Evolutionary conservation across 371 early-diverging fungal genomes (phyloP).

Genomic region (Mortierella sp.): DNA sequence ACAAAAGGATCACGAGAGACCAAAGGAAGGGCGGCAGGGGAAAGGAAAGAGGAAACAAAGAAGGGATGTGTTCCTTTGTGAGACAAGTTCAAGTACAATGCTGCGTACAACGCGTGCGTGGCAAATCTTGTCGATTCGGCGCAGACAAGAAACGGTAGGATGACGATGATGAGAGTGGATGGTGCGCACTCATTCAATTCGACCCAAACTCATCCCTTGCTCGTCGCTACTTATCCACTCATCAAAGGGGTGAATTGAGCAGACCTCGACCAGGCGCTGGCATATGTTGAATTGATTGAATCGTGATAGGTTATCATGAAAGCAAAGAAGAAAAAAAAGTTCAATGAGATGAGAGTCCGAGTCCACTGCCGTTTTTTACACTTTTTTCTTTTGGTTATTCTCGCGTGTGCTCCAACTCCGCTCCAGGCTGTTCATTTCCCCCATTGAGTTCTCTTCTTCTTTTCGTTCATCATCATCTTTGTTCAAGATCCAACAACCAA

Average conservation of each 20-base stretch:
- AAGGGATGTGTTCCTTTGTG: not conserved
- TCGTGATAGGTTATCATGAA: not conserved
- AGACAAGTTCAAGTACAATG: not conserved
- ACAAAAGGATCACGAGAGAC: not conserved
- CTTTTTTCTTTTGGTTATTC: not conserved
- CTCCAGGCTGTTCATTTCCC: constrained; percentile 3
- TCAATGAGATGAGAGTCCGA: not conserved
- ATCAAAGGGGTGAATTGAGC: not conserved
- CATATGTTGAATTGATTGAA: no score
- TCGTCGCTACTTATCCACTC: not conserved
- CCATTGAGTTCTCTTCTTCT: not conserved
- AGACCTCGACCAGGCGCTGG: no score
- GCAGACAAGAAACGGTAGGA: not conserved
- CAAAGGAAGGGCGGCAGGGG: not conserved
- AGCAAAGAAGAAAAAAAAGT: not conserved
- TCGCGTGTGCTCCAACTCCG: not conserved
- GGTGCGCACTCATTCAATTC: not conserved
- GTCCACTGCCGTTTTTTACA: not conserved
- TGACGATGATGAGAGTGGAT: not conserved
- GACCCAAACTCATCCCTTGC: not conserved
- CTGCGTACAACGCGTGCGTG: not conserved
- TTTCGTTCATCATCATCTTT: not conserved
- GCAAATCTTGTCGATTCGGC: not conserved
- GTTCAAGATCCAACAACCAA: not conserved
- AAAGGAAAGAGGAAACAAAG: not conserved